These are phyloP conservation scores for Azolla pinnata DNA, from an alignment of 75 land plant species.

Conservation along the genomic window DNA sequence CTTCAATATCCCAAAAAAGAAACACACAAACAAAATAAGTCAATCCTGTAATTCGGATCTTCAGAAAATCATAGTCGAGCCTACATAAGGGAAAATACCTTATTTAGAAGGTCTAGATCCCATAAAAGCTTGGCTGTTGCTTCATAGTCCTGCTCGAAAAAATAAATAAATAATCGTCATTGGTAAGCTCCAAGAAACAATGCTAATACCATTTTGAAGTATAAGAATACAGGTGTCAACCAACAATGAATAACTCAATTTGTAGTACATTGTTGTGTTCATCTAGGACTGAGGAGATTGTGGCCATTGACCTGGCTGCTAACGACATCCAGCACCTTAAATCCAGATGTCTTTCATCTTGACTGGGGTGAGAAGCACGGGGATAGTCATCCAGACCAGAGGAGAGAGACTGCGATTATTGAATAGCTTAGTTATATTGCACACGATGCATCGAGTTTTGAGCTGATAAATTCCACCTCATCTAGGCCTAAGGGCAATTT, in stretches of 20 bases:
- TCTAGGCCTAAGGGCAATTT: background rate
- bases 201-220: background rate
- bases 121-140: slow-evolving; percentile 56
- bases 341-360: slow-evolving; percentile 90
- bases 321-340: slow-evolving; percentile 97
- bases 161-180: background rate
- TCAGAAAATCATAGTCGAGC: background rate
- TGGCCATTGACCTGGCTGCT: slow-evolving; percentile 72
- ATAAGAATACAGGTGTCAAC: background rate
- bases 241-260: too few relatives aligned
- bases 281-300: slow-evolving; percentile 37
- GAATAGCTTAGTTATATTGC: background rate
- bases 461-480: slow-evolving; percentile 2
- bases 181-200: background rate
- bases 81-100: slow-evolving; percentile 30
- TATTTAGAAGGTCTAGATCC: slow-evolving; percentile 61
- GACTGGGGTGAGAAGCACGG: slow-evolving; percentile 95
- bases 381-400: slow-evolving; percentile 99
- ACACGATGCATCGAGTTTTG: background rate
- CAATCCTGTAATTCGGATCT: background rate
- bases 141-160: slow-evolving; percentile 49
- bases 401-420: slow-evolving; percentile 53
- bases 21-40: background rate
- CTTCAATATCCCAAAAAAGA: slow-evolving; percentile 18
- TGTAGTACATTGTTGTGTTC: slow-evolving; percentile 20